These are phyloP conservation scores for Podaxis sp. DNA, from an alignment of 768 basidiomycete species.

Conservation along the genomic window DNA sequence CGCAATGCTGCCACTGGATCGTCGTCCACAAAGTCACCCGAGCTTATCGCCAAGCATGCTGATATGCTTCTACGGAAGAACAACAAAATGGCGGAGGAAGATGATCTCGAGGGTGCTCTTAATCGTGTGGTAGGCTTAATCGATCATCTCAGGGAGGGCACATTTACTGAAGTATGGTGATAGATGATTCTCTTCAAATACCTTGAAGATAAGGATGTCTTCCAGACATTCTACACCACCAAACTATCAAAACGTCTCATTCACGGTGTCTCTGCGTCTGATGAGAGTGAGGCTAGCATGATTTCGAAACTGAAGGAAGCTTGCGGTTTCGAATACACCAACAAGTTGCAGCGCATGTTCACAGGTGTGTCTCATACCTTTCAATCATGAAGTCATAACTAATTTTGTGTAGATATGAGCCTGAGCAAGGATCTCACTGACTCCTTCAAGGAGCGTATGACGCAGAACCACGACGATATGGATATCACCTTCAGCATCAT, in stretches of 20 bases:
- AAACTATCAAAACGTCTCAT: conserved; percentile 95
- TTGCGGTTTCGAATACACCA: conserved; percentile 98
- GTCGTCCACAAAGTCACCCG: conserved; percentile 88
- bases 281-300: conserved; percentile 98
- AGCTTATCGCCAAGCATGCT: conserved; percentile 91
- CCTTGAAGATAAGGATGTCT: conserved; percentile 98
- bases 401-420: conserved; percentile 68
- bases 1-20: conserved; percentile 87
- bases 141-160: conserved; percentile 23
- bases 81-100: conserved; percentile 96
- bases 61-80: conserved; percentile 91
- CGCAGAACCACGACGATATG: conserved; percentile 83
- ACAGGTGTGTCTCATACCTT: conserved; percentile 57
- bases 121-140: conserved; percentile 76
- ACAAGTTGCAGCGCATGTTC: conserved; percentile 98
- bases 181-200: conserved; percentile 99
- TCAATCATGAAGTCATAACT: neutral
- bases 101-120: conserved; percentile 86
- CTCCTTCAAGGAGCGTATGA: conserved; percentile 94
- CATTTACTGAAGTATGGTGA: conserved; percentile 22
- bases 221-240: conserved; percentile 98
- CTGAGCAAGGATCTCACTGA: conserved; percentile 95
- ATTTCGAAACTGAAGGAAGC: conserved; percentile 98
- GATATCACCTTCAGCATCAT: conserved; percentile 91
- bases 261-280: conserved; percentile 88